These are phyloP conservation scores for Calocybe gambosa DNA, from an alignment of 1,284 basidiomycete species.

Conservation along the genomic window DNA sequence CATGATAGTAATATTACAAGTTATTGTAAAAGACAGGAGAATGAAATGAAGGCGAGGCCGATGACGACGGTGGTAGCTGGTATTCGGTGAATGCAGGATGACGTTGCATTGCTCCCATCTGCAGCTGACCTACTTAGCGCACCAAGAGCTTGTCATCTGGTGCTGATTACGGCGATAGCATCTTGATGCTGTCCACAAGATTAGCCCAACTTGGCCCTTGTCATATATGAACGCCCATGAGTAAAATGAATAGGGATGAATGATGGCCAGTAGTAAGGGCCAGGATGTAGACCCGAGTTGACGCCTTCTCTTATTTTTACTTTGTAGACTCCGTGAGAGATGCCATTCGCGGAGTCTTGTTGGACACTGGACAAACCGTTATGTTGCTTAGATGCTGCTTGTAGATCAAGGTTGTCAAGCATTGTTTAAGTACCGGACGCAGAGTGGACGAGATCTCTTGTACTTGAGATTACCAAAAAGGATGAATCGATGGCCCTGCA, in stretches of 20 bases:
- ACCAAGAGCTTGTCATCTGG: not conserved
- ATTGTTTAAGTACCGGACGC: constrained; percentile 7
- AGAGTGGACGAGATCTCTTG: constrained; percentile 15
- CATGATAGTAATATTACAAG: not conserved
- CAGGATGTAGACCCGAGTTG: constrained; percentile 3
- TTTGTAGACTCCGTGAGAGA: constrained; percentile 4
- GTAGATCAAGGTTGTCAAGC: constrained; percentile 24
- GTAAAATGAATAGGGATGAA: not conserved
- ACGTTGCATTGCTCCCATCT: constrained; percentile 1
- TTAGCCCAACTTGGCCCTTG: not conserved
- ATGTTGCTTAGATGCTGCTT: constrained; percentile 17
- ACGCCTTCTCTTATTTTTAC: not conserved
- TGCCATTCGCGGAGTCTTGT: constrained; percentile 7
- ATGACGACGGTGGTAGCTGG: not conserved
- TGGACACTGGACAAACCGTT: constrained; percentile 1
- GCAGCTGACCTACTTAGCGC: constrained; percentile 1
- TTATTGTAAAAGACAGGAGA: not conserved
- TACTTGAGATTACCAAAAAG: constrained; percentile 17
- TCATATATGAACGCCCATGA: not conserved
- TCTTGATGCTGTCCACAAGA: constrained; percentile 1
- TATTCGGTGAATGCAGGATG: not conserved
- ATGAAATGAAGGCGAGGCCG: not conserved
- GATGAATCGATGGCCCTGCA: constrained; percentile 16
- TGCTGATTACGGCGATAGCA: constrained; percentile 7
- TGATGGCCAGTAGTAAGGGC: not conserved